Percentiles rank a stretch among this genome's conserved stretches.
Conservation (phyloP, 768 basidiomycete species). For the Panellus pusillus region DNA sequence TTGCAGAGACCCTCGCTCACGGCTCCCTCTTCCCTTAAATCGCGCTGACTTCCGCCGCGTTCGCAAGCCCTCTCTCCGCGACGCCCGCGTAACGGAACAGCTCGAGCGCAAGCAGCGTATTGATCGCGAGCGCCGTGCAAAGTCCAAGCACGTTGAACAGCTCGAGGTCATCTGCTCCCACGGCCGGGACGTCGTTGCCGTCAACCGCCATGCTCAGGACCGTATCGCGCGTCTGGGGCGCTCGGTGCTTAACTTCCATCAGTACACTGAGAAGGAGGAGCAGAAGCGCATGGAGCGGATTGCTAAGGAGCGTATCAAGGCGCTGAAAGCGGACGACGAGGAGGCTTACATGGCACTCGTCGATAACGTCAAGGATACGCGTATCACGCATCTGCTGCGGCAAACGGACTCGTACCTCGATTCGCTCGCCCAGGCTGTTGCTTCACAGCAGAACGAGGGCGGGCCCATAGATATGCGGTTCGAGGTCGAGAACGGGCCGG, state of each 20-base stretch:
- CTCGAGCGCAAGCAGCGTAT: constrained; percentile 88
- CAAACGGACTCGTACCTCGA: constrained; percentile 97
- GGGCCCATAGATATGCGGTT: constrained; percentile 44
- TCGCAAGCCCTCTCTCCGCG: constrained; percentile 83
- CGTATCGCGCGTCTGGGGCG: constrained; percentile 75
- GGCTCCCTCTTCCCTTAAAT: constrained; percentile 88
- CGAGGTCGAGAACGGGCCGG: constrained; percentile 69
- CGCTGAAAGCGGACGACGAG: constrained; percentile 96
- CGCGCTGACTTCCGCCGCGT: constrained; percentile 87
- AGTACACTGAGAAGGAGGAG: constrained; percentile 94
- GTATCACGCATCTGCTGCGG: constrained; percentile 92
- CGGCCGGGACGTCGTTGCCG: constrained; percentile 71
- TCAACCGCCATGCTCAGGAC: constrained; percentile 61
- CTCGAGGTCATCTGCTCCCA: constrained; percentile 84
- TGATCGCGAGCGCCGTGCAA: constrained; percentile 91
- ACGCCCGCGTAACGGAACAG: constrained; percentile 86
- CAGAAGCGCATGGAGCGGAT: constrained; percentile 95
- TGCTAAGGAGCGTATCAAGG: constrained; percentile 96
- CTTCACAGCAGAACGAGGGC: constrained; percentile 83
- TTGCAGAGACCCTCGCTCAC: constrained; percentile 85
- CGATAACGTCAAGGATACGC: constrained; percentile 98
- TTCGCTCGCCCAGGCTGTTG: constrained; percentile 90
- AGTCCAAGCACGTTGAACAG: constrained; percentile 95
- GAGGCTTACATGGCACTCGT: constrained; percentile 99
- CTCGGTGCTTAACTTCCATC: constrained; percentile 81